Conservation (phyloP, 768 basidiomycete genomes). For the Russula vinacea region DNA sequence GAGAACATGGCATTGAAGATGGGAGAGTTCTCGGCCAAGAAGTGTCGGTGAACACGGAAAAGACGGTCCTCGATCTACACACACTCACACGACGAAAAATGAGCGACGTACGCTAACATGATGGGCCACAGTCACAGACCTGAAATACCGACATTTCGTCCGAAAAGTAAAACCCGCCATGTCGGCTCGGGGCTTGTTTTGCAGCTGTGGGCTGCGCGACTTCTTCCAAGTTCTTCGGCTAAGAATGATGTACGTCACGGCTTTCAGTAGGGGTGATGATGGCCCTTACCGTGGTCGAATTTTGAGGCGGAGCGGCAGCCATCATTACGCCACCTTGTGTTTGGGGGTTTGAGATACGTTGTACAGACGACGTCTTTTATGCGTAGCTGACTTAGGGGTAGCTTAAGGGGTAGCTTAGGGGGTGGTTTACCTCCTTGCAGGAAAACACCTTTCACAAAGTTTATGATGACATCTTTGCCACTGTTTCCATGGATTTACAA, state of each 20-base stretch:
- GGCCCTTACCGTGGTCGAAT: conserved; percentile 5
- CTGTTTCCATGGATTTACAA: too few species aligned
- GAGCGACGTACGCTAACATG: not conserved
- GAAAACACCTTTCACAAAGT: too few species aligned
- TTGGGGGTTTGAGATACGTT: not conserved
- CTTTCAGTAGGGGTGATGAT: not conserved
- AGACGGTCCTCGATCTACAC: conserved; percentile 18
- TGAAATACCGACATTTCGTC: conserved; percentile 26
- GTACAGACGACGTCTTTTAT: too few species aligned
- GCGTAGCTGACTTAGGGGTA: too few species aligned
- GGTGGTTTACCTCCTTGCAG: too few species aligned
- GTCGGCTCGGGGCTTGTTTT: conserved; percentile 5
- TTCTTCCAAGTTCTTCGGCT: conserved; percentile 15
- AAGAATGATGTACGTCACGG: not conserved
- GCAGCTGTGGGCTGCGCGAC: not conserved
- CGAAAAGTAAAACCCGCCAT: conserved; percentile 25
- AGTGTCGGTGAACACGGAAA: conserved; percentile 22
- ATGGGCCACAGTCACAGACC: conserved; percentile 15
- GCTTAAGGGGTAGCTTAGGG: too few species aligned
- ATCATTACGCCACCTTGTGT: not conserved
- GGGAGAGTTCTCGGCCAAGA: conserved; percentile 18
- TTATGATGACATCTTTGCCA: too few species aligned
- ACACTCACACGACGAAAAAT: not conserved
- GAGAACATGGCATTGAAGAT: conserved; percentile 16
- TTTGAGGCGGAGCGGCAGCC: not conserved